These are phyloP conservation scores for Vitis hybrid DNA, from an alignment of 177 flowering plant species.

Conservation along the genomic window DNA sequence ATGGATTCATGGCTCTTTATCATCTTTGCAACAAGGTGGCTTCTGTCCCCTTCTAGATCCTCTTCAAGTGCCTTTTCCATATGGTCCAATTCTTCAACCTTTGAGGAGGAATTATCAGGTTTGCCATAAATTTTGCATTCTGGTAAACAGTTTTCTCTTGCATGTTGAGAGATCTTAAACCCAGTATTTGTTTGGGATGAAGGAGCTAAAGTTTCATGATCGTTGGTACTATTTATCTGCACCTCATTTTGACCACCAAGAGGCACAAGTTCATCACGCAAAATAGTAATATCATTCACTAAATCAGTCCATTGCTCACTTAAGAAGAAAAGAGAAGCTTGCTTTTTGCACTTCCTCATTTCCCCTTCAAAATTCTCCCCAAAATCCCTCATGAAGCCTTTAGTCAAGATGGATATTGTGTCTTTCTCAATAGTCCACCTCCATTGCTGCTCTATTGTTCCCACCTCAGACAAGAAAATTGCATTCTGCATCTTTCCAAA, in stretches of 20 bases:
- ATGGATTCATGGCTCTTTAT: slow-evolving; percentile 56
- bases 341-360: slow-evolving; percentile 13
- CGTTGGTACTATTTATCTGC: neutral
- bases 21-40: slow-evolving; percentile 50
- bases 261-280: slow-evolving; percentile 46
- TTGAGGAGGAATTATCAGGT: slow-evolving; percentile 1
- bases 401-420: slow-evolving; percentile 24
- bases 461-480: slow-evolving; percentile 41
- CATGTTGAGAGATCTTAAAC: slow-evolving; percentile 3
- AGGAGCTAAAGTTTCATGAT: neutral
- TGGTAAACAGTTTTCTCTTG: slow-evolving; percentile 7
- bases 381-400: slow-evolving; percentile 39
- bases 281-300: slow-evolving; percentile 33
- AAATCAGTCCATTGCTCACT: slow-evolving; percentile 31
- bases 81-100: slow-evolving; percentile 15
- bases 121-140: slow-evolving; percentile 14
- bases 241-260: slow-evolving; percentile 19
- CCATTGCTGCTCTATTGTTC: slow-evolving; percentile 63
- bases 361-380: slow-evolving; percentile 24
- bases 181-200: slow-evolving; percentile 14
- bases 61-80: slow-evolving; percentile 12
- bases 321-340: slow-evolving; percentile 10
- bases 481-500: slow-evolving; percentile 66
- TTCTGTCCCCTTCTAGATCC: slow-evolving; percentile 24
- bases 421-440: slow-evolving; percentile 56